Evolutionary conservation across 2,329 filamentous ascomycete genomes (phyloP).

Genomic region (Mariannaea sp.): DNA sequence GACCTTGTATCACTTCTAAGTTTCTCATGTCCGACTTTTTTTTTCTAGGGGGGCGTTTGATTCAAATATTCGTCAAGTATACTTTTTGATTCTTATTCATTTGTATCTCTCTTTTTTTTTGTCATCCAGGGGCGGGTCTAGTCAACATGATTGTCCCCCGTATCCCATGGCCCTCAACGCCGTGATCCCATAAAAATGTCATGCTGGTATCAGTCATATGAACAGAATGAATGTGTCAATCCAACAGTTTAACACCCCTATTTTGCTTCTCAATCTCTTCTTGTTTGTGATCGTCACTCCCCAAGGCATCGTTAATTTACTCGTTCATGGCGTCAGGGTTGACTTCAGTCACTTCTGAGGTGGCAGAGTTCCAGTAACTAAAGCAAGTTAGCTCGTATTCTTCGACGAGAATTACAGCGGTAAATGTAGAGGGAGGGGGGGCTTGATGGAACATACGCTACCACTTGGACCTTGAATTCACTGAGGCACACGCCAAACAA

Average conservation of each 20-base stretch:
- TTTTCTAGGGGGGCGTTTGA: conserved; percentile 17
- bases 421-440: background rate
- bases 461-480: conserved; percentile 82
- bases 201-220: conserved; percentile 45
- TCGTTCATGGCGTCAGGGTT: conserved; percentile 47
- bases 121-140: conserved; percentile 36
- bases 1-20: conserved; percentile 36
- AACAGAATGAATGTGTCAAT: conserved; percentile 35
- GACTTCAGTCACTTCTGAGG: conserved; percentile 62
- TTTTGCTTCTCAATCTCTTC: conserved; percentile 16
- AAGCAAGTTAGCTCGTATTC: conserved; percentile 14
- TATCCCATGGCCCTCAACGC: conserved; percentile 44
- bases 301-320: conserved; percentile 10
- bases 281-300: conserved; percentile 10
- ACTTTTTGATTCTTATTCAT: conserved; percentile 7
- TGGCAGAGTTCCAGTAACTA: conserved; percentile 67
- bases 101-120: conserved; percentile 26
- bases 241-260: conserved; percentile 36
- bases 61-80: conserved; percentile 9
- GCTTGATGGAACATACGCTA: conserved; percentile 68
- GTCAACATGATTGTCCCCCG: conserved; percentile 39
- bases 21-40: conserved; percentile 17
- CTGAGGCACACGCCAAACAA: conserved; percentile 88
- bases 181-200: conserved; percentile 40
- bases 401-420: conserved; percentile 19